Evolutionary conservation across 345 rosid genomes (phyloP).

Genomic region (Euclidium syriacum): DNA sequence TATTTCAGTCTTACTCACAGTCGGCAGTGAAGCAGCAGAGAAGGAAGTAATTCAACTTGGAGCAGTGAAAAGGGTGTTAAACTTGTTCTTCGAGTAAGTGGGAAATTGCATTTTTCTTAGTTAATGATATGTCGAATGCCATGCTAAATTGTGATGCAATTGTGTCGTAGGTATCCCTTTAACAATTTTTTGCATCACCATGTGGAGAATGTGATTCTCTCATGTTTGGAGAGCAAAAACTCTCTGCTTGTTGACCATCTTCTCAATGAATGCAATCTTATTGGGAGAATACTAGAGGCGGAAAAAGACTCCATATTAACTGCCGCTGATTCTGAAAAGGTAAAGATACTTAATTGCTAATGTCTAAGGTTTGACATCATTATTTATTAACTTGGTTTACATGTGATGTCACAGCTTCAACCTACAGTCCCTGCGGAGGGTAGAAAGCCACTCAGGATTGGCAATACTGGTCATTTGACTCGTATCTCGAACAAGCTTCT

Average conservation of each 20-base stretch:
- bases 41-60: slow-evolving; percentile 72
- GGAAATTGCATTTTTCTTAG: slow-evolving; percentile 10
- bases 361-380: slow-evolving; percentile 2
- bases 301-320: slow-evolving; percentile 48
- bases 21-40: slow-evolving; percentile 82
- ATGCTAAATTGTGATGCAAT: slow-evolving; percentile 31
- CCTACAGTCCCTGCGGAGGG: slow-evolving; percentile 73
- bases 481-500: slow-evolving; percentile 79
- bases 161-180: slow-evolving; percentile 73
- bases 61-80: slow-evolving; percentile 61
- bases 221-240: slow-evolving; percentile 82
- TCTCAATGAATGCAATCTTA: slow-evolving; percentile 65
- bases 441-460: slow-evolving; percentile 62
- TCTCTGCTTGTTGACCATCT: slow-evolving; percentile 55
- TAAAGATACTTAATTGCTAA: slow-evolving; percentile 21
- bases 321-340: slow-evolving; percentile 55
- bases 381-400: slow-evolving; percentile 19
- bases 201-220: slow-evolving; percentile 66
- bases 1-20: slow-evolving; percentile 71
- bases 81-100: slow-evolving; percentile 85
- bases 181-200: slow-evolving; percentile 94
- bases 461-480: slow-evolving; percentile 85
- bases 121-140: slow-evolving; percentile 8
- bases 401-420: slow-evolving; percentile 39
- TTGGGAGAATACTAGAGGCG: slow-evolving; percentile 68